phyloP scores from a whole-genome alignment of 1,284 basidiomycete species.

The Leccinum solheimii region DNA sequence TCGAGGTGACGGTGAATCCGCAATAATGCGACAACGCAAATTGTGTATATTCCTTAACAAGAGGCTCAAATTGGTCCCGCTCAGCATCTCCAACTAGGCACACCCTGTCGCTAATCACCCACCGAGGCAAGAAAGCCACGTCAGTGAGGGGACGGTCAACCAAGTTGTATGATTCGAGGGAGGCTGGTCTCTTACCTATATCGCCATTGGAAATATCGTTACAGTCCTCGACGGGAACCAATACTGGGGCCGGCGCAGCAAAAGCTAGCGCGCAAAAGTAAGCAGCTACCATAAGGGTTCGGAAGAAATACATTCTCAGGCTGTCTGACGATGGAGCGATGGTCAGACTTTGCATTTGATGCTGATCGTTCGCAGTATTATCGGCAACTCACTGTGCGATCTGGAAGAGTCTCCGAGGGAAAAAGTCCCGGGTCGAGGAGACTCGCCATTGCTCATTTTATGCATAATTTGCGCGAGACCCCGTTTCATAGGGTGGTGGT shows the following conservation, averaged over 20 bases:
- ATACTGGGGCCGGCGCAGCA: background rate
- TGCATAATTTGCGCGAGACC: background rate
- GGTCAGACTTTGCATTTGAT: background rate
- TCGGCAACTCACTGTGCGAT: constrained; percentile 3
- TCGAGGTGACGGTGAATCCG: background rate
- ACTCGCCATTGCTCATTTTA: constrained; percentile 3
- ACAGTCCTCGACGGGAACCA: background rate
- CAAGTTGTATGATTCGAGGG: background rate
- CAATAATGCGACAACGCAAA: background rate
- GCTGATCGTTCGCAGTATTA: background rate
- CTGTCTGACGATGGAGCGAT: background rate
- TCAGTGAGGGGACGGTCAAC: background rate
- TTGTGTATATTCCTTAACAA: background rate
- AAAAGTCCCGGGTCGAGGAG: too few species aligned
- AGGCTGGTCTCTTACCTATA: background rate
- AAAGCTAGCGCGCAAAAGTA: constrained; percentile 8
- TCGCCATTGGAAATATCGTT: background rate
- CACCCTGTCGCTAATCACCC: background rate
- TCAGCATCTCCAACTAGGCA: background rate
- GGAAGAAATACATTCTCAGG: constrained; percentile 2
- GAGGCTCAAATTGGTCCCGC: background rate
- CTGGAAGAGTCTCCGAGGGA: background rate
- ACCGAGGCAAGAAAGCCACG: background rate
- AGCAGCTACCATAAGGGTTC: background rate
- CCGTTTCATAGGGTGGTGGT: background rate